Conservation (phyloP, 2,329 filamentous ascomycete species). For the Hypoxylon sp. region DNA sequence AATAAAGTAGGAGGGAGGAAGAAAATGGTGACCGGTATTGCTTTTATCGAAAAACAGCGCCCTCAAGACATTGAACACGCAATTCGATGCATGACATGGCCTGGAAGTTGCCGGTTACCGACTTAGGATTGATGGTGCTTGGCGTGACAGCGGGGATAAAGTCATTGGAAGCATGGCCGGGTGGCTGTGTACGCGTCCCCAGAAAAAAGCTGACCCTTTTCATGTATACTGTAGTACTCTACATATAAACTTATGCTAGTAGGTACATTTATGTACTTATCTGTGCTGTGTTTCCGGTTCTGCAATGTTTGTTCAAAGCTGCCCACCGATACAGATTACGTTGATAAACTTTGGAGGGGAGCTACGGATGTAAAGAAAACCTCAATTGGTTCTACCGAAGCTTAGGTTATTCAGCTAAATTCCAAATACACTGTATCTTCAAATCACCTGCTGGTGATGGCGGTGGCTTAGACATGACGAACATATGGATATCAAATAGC, state of each 20-base stretch:
- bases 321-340: conserved; percentile 1
- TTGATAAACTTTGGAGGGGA: conserved; percentile 12
- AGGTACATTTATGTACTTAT: conserved; percentile 1
- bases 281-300: conserved; percentile 1
- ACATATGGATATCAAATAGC: conserved; percentile 20
- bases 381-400: conserved; percentile 14
- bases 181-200: conserved; percentile 39
- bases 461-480: conserved; percentile 39
- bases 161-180: conserved; percentile 17
- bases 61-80: conserved; percentile 37
- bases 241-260: not conserved
- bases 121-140: conserved; percentile 32
- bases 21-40: conserved; percentile 18
- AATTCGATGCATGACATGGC: conserved; percentile 44
- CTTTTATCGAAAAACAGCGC: conserved; percentile 29
- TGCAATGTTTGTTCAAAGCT: conserved; percentile 7
- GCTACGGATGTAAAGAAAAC: conserved; percentile 14
- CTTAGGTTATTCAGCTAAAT: conserved; percentile 18
- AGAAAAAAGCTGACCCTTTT: not conserved
- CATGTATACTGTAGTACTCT: not conserved
- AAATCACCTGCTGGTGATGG: conserved; percentile 24
- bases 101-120: conserved; percentile 44
- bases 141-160: conserved; percentile 31
- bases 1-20: conserved; percentile 15
- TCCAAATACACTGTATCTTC: conserved; percentile 30